These are phyloP conservation scores for Penicillium sclerotigenum DNA, from an alignment of 2,329 filamentous ascomycete species.

Conservation along the genomic window DNA sequence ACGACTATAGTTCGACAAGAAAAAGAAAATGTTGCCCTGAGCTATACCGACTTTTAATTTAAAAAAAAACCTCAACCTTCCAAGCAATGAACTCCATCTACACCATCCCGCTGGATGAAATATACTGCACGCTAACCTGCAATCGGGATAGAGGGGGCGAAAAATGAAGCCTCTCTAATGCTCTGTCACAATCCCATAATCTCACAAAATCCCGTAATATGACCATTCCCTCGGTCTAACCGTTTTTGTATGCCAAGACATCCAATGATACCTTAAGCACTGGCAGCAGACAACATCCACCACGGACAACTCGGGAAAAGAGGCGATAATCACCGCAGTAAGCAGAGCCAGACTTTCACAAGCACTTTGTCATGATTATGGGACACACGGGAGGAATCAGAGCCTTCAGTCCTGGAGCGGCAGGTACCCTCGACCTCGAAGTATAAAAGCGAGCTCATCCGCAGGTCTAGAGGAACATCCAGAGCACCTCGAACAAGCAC, in stretches of 20 bases:
- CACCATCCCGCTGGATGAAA: background rate
- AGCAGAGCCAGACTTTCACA: background rate
- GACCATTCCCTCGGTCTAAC: background rate
- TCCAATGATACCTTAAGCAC: background rate
- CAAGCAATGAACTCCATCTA: background rate
- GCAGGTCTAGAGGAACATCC: background rate
- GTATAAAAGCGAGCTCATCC: background rate
- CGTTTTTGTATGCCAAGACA: constrained; percentile 3
- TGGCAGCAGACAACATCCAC: background rate
- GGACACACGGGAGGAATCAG: background rate
- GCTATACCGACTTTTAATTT: background rate
- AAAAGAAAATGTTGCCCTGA: background rate
- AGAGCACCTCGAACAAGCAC: background rate
- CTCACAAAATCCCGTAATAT: background rate
- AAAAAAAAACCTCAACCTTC: background rate
- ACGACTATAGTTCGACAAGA: background rate
- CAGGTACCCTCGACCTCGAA: background rate
- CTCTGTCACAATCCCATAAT: constrained; percentile 1
- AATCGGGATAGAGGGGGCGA: background rate
- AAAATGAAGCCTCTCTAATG: background rate
- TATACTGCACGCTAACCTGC: background rate
- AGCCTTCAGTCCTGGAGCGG: background rate
- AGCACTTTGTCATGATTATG: constrained; percentile 4
- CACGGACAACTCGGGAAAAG: background rate
- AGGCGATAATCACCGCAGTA: background rate